phyloP scores from a whole-genome alignment of 768 basidiomycete genomes.

The Agrocybe pediades region DNA sequence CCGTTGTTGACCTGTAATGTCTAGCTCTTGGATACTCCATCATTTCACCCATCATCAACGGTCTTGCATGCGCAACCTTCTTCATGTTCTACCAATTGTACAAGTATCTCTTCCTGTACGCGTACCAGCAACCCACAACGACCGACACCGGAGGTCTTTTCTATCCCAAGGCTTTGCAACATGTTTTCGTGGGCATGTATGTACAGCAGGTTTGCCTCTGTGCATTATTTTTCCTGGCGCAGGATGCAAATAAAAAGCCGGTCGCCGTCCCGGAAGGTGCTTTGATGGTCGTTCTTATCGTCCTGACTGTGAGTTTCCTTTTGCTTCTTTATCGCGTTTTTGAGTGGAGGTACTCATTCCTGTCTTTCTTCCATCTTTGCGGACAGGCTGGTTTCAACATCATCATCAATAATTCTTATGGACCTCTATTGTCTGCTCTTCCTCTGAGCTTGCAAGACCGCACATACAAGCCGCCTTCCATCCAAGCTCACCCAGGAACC shows the following conservation, averaged over 20 bases:
- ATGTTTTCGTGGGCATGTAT: conserved; percentile 93
- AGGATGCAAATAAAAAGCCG: conserved; percentile 49
- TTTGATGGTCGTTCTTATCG: conserved; percentile 84
- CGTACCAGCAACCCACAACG: conserved; percentile 65
- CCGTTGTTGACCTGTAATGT: neutral
- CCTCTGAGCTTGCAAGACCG: conserved; percentile 79
- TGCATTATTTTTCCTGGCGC: conserved; percentile 89
- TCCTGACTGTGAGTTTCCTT: conserved; percentile 65
- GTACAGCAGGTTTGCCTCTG: conserved; percentile 84
- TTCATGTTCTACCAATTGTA: conserved; percentile 81
- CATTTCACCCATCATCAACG: conserved; percentile 93
- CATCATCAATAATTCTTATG: conserved; percentile 77
- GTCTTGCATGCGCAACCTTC: conserved; percentile 82
- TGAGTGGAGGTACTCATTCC: neutral
- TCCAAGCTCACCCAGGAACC: conserved; percentile 13
- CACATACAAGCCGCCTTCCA: conserved; percentile 39
- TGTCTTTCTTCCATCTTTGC: neutral
- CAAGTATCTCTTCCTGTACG: conserved; percentile 87
- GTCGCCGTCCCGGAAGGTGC: conserved; percentile 74
- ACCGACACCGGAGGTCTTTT: conserved; percentile 91
- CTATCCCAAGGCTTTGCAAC: conserved; percentile 93
- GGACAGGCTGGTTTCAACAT: conserved; percentile 69
- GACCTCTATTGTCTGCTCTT: conserved; percentile 71
- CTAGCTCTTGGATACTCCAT: conserved; percentile 78
- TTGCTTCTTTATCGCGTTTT: neutral